phyloP scores from a whole-genome alignment of 73 alveolate species.

The Blepharisma stoltei region DNA sequence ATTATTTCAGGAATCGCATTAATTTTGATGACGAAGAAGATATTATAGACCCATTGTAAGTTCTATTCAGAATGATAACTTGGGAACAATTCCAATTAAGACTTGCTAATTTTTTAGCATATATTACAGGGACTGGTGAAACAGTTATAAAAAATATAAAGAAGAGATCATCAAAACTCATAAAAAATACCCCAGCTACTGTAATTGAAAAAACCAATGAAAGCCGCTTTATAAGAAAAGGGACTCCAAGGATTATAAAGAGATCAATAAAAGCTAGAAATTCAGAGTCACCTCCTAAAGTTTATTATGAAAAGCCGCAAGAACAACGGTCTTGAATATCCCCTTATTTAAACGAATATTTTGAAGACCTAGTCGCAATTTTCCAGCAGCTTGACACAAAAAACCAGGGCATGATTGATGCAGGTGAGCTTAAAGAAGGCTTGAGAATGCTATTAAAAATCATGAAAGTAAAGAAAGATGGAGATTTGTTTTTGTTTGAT shows the following conservation, averaged over 20 bases:
- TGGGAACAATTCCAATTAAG: conserved; percentile 2
- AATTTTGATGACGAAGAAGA: conserved; percentile 8
- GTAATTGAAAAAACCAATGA: too few relatives aligned
- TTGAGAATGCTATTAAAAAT: neutral
- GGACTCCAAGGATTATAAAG: too few relatives aligned
- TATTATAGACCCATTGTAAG: conserved; percentile 11
- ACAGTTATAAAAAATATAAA: too few relatives aligned
- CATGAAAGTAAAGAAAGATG: neutral
- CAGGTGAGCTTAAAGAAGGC: neutral
- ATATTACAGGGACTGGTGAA: too few relatives aligned
- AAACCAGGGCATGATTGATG: conserved; percentile 1
- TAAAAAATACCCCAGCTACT: too few relatives aligned
- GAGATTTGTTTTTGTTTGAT: conserved; percentile 17
- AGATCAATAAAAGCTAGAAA: too few relatives aligned
- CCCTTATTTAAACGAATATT: neutral
- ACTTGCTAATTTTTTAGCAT: neutral
- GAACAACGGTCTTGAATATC: conserved; percentile 2
- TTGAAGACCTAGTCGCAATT: neutral
- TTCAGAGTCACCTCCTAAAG: too few relatives aligned
- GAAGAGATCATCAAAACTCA: too few relatives aligned
- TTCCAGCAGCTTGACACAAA: neutral
- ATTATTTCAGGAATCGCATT: neutral
- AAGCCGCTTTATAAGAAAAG: too few relatives aligned
- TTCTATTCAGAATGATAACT: neutral
- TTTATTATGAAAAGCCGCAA: neutral